Percentiles rank a stretch among this genome's conserved stretches.
phyloP scores from a whole-genome alignment of 1,284 basidiomycete species.

The Inonotus hispidus region DNA sequence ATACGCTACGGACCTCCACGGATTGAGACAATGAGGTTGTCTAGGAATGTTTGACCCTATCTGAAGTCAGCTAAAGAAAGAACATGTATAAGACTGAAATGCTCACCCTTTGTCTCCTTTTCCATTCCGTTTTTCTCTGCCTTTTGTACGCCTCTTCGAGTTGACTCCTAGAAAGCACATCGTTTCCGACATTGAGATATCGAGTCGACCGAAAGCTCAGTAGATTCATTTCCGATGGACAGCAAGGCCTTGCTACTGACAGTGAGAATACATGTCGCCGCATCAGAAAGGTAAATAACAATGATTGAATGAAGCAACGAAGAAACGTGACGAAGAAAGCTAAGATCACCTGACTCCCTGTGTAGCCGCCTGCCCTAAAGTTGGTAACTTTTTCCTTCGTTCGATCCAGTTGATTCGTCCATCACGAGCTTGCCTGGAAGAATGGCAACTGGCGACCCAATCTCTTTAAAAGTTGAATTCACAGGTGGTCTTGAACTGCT shows the following conservation, averaged over 20 bases:
- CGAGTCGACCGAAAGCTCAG: not conserved
- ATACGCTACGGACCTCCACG: conserved; percentile 56
- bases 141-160: conserved; percentile 10
- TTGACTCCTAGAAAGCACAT: conserved; percentile 1
- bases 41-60: conserved; percentile 77
- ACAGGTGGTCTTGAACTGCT: conserved; percentile 80
- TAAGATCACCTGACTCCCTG: no score
- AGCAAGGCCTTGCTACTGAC: not conserved
- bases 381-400: not conserved
- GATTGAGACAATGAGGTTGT: conserved; percentile 72
- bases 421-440: not conserved
- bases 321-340: not conserved
- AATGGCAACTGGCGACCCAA: not conserved
- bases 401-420: not conserved
- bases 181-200: not conserved
- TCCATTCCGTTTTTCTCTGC: conserved; percentile 62
- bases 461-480: conserved; percentile 57
- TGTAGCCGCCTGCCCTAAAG: not conserved
- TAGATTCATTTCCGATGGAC: not conserved
- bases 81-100: not conserved
- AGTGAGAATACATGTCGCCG: conserved; percentile 15
- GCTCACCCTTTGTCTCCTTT: conserved; percentile 64
- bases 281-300: conserved; percentile 5
- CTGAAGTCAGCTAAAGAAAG: conserved; percentile 5
- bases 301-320: not conserved